Base-by-base conservation (phyloP, 352 stramenopile species). In the Pythium brachiatum region DNA sequence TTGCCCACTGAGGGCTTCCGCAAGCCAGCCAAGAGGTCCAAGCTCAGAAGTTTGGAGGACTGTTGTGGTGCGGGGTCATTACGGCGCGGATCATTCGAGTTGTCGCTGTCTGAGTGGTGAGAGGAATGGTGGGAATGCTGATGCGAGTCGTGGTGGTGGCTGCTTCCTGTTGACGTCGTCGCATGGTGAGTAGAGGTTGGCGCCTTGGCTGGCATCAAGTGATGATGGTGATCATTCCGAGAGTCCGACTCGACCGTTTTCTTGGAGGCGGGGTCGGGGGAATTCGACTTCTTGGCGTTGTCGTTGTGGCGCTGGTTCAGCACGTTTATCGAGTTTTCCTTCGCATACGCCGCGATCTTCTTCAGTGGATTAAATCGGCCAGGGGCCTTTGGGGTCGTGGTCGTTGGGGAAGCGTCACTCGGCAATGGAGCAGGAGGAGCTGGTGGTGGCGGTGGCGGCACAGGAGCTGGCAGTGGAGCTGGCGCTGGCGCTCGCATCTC, bases 281-380 rank as follows among this genome's bases (percentile, higher is more conserved):
- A 60, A 13, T 48, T 38, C 1, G 46, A 51, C 34, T 69, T 67
- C 47, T 66, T 69, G 8, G 39, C 39, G 25, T 57, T 44, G 21
- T 53, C 18, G 32, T 60, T 61, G 21, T 53, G 57, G 16, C 61
- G 67, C 26, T 74, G 67, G 58, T 74, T 74, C 0, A 74, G 41
- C 3, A 47, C 60, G 27, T 69, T 73, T 18, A 73, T 46, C 15
- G 67, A 74, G 32, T 74, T 74, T 39, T 74, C 67, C 60, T 74
- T 74, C 3, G 67, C 67, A 41, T 74, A 69, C 25, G 54, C 67
- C 15, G 67, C 67, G 26, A 74, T 69, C 43, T 74, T 74, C 48
- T 74, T 74, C 15, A 74, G 47, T 5, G 67, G 61, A 39, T 74
- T 74, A 53, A 74, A 74, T 8, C 60, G 64, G 1, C 67, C 48